phyloP scores from a whole-genome alignment of 2,329 filamentous ascomycete genomes.

The Acephala macrosclerotiorum region DNA sequence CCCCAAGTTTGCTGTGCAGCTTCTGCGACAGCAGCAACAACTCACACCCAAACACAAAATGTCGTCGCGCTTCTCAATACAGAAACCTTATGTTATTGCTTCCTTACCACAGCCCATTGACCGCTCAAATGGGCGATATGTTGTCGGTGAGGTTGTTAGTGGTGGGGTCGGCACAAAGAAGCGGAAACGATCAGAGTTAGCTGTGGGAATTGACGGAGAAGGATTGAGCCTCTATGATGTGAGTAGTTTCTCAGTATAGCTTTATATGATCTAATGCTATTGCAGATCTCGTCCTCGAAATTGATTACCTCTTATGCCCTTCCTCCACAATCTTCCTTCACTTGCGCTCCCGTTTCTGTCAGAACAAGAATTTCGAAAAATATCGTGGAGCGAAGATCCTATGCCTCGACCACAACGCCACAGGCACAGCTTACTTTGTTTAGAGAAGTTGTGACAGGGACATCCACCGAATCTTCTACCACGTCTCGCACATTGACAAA shows the following conservation, averaged over 20 bases:
- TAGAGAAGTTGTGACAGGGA: slow-evolving; percentile 60
- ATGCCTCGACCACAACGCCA: slow-evolving; percentile 59
- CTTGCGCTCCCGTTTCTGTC: slow-evolving; percentile 66
- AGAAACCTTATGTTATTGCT: slow-evolving; percentile 69
- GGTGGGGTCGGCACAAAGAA: slow-evolving; percentile 64
- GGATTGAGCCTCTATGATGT: slow-evolving; percentile 72
- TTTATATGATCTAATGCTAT: slow-evolving; percentile 15
- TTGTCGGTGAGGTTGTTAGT: slow-evolving; percentile 67
- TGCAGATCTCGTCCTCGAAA: slow-evolving; percentile 65
- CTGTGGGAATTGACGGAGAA: slow-evolving; percentile 70
- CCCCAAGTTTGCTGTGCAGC: slow-evolving; percentile 3
- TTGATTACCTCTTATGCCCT: slow-evolving; percentile 73
- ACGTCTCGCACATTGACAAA: slow-evolving; percentile 51
- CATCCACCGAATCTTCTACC: slow-evolving; percentile 60
- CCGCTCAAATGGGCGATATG: slow-evolving; percentile 57
- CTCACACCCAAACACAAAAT: slow-evolving; percentile 31
- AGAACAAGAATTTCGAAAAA: slow-evolving; percentile 53
- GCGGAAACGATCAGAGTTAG: slow-evolving; percentile 68
- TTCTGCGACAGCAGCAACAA: slow-evolving; percentile 15
- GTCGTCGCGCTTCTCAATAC: slow-evolving; percentile 62
- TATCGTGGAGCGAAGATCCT: slow-evolving; percentile 65
- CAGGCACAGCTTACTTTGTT: slow-evolving; percentile 64
- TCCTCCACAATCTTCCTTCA: slow-evolving; percentile 69
- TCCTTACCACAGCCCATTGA: slow-evolving; percentile 66
- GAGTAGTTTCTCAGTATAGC: slow-evolving; percentile 35